Conservation (phyloP, 1,284 basidiomycete species). For the Amylostereum chailletii region DNA sequence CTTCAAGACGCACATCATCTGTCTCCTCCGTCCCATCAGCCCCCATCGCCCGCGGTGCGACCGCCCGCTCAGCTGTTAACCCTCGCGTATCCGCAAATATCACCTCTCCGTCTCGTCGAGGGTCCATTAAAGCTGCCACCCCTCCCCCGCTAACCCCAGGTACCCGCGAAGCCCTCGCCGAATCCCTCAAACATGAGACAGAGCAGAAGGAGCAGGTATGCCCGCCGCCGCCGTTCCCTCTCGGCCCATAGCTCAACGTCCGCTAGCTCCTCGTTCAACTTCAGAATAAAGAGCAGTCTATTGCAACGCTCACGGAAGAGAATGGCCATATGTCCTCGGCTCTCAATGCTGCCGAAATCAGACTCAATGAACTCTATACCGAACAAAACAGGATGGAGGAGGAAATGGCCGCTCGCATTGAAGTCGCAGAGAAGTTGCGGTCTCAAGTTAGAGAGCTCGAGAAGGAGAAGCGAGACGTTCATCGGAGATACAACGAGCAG, state of each 20-base stretch:
- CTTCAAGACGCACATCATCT: constrained; percentile 31
- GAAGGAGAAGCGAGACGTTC: constrained; percentile 71
- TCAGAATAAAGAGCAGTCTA: constrained; percentile 68
- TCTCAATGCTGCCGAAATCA: constrained; percentile 55
- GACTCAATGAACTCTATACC: constrained; percentile 66
- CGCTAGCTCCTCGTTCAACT: constrained; percentile 61
- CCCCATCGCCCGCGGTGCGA: constrained; percentile 27
- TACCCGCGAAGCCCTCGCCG: constrained; percentile 44
- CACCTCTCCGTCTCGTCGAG: constrained; percentile 35
- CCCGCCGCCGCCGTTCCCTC: constrained; percentile 8
- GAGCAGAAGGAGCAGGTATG: constrained; percentile 73
- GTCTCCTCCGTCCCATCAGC: constrained; percentile 15
- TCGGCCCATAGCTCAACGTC: constrained; percentile 48
- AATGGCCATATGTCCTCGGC: constrained; percentile 55
- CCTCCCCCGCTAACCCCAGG: constrained; percentile 31
- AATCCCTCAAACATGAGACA: constrained; percentile 62
- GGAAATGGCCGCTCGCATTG: constrained; percentile 68
- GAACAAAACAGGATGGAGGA: constrained; percentile 72
- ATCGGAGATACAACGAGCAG: constrained; percentile 77
- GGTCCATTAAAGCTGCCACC: constrained; percentile 35
- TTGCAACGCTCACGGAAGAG: constrained; percentile 49
- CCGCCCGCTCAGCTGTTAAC: constrained; percentile 28
- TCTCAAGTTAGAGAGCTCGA: constrained; percentile 72
- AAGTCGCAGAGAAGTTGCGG: constrained; percentile 70
- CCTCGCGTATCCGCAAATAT: constrained; percentile 24